Conservation (phyloP, 192 early-diverging fungal species). For the Allomyces javanicus region DNA sequence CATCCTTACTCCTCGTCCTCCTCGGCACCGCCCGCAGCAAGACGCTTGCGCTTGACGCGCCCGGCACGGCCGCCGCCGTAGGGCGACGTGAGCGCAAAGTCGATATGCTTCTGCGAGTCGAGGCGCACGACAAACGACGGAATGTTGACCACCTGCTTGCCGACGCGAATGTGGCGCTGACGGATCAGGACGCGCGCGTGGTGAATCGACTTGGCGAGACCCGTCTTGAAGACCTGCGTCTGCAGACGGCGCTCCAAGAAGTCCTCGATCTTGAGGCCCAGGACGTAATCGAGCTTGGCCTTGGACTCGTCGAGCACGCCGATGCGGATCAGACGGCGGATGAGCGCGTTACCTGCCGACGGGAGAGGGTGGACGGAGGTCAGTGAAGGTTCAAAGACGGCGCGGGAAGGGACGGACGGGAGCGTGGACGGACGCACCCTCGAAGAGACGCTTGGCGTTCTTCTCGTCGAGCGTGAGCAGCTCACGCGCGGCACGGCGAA, state of each 20-base stretch:
- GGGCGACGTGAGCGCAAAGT: conserved; percentile 68
- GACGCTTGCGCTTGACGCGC: conserved; percentile 89
- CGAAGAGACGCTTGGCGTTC: conserved; percentile 94
- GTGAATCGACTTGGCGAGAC: conserved; percentile 95
- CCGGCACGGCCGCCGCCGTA: conserved; percentile 96
- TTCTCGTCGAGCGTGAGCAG: conserved; percentile 88
- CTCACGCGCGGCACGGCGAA: conserved; percentile 99
- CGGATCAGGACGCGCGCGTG: conserved; percentile 96
- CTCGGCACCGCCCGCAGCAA: conserved; percentile 36
- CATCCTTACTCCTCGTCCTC: conserved; percentile 39
- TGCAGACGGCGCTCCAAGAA: conserved; percentile 96
- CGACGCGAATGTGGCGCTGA: conserved; percentile 96
- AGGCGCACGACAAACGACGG: conserved; percentile 91
- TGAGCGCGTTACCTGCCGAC: conserved; percentile 58
- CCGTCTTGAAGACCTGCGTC: conserved; percentile 97
- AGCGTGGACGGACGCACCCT: conserved; percentile 30
- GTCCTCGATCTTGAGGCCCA: conserved; percentile 93
- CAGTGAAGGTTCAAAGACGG: no score
- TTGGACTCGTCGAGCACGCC: conserved; percentile 95
- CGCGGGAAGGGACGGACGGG: no score
- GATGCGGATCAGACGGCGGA: conserved; percentile 93
- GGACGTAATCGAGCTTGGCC: conserved; percentile 97
- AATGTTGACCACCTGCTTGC: conserved; percentile 92
- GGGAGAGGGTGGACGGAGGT: no score
- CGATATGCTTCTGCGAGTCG: conserved; percentile 53